Evolutionary conservation across 768 basidiomycete genomes (phyloP).

Genomic region (Chalciporus piperatus): DNA sequence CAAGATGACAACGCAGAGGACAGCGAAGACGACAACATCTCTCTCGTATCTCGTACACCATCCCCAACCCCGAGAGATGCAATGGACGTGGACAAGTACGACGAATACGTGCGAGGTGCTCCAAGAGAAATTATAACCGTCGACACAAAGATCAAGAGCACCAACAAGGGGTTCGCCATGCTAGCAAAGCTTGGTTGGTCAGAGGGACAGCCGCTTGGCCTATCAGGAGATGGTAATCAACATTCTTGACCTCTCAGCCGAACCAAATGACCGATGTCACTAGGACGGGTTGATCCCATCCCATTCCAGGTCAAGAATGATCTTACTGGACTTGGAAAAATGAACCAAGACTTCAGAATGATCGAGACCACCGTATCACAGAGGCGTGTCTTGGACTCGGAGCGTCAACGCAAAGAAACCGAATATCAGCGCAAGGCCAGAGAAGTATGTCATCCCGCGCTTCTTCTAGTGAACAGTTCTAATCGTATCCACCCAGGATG

Average conservation of each 20-base stretch:
- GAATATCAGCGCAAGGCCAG: slow-evolving; percentile 71
- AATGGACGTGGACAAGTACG: slow-evolving; percentile 65
- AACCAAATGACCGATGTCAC: background rate
- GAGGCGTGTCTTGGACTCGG: slow-evolving; percentile 76
- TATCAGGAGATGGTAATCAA: slow-evolving; percentile 67
- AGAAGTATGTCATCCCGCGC: slow-evolving; percentile 47
- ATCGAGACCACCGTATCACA: slow-evolving; percentile 84
- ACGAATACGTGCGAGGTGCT: slow-evolving; percentile 53
- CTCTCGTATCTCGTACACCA: slow-evolving; percentile 71
- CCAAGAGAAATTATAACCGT: slow-evolving; percentile 71
- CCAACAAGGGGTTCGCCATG: slow-evolving; percentile 80
- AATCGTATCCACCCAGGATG: slow-evolving; percentile 41
- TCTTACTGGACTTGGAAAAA: slow-evolving; percentile 76
- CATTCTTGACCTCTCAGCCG: background rate
- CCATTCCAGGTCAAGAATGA: slow-evolving; percentile 81
- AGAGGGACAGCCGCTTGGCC: slow-evolving; percentile 73
- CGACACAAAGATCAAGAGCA: slow-evolving; percentile 74
- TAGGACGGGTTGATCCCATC: slow-evolving; percentile 80
- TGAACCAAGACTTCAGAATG: slow-evolving; percentile 75
- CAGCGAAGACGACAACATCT: slow-evolving; percentile 63
- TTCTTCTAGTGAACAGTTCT: slow-evolving; percentile 5
- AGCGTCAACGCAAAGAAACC: slow-evolving; percentile 76
- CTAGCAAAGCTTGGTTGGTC: slow-evolving; percentile 81
- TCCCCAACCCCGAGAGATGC: slow-evolving; percentile 54
- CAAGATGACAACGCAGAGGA: slow-evolving; percentile 40